Percentiles rank a stretch among this genome's conserved stretches.
These are phyloP conservation scores for Exidia glandulosa DNA, from an alignment of 768 basidiomycete species.

Conservation along the genomic window DNA sequence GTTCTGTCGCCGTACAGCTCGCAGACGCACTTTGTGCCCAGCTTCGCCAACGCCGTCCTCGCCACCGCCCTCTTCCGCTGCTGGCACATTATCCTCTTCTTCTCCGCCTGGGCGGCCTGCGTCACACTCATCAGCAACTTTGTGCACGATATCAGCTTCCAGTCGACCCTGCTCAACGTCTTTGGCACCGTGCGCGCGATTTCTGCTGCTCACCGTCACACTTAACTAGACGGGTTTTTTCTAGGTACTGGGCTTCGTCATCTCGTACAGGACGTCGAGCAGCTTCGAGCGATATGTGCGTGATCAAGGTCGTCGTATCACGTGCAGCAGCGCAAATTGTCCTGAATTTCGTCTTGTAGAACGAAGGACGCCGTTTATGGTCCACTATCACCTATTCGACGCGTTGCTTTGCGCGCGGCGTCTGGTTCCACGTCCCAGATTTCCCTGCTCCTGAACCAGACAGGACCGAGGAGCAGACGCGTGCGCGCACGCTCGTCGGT, in stretches of 20 bases:
- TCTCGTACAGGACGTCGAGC: constrained; percentile 53
- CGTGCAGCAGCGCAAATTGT: constrained; percentile 4
- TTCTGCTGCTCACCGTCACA: constrained; percentile 19
- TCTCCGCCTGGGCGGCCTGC: constrained; percentile 48
- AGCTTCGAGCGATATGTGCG: constrained; percentile 44
- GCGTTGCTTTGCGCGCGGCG: constrained; percentile 35
- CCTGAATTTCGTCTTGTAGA: constrained; percentile 29
- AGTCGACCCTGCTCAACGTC: constrained; percentile 57
- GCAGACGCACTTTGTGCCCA: background rate
- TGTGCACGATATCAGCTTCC: constrained; percentile 32
- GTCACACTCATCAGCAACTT: constrained; percentile 40
- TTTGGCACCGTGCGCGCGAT: constrained; percentile 21
- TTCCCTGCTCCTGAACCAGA: constrained; percentile 7
- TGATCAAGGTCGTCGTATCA: too few species aligned
- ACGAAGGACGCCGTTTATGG: constrained; percentile 61
- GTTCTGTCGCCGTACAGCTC: constrained; percentile 1
- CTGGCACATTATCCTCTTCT: constrained; percentile 60
- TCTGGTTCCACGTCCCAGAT: constrained; percentile 57
- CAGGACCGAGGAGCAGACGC: constrained; percentile 22
- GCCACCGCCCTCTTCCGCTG: constrained; percentile 41
- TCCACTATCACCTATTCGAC: constrained; percentile 40
- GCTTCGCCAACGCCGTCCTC: background rate
- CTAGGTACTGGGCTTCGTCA: constrained; percentile 56
- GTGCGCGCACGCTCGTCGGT: constrained; percentile 38
- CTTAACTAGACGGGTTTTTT: constrained; percentile 36